Evolutionary conservation across 2,329 filamentous ascomycete genomes (phyloP).

Genomic region (Zasmidium citrigriseum): DNA sequence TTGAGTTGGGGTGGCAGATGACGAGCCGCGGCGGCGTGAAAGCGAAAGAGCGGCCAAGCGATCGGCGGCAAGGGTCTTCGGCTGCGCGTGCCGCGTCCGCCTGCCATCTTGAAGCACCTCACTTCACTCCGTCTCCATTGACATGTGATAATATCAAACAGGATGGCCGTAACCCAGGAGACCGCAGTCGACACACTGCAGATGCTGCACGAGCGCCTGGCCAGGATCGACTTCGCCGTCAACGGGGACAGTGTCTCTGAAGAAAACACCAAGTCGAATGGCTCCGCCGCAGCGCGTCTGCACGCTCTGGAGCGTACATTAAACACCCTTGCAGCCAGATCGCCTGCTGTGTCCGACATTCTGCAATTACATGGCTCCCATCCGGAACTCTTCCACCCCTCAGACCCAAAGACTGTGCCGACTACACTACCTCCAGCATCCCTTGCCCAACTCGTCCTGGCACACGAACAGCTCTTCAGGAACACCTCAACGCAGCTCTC

Average conservation of each 20-base stretch:
- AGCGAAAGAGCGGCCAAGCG: not conserved
- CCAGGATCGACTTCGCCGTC: constrained; percentile 46
- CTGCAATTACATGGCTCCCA: constrained; percentile 43
- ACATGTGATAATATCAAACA: constrained; percentile 12
- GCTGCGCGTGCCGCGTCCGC: constrained; percentile 25
- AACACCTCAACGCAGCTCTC: constrained; percentile 46
- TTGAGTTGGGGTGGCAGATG: not conserved
- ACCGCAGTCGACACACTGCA: constrained; percentile 38
- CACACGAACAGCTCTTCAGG: constrained; percentile 46
- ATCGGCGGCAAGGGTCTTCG: not conserved
- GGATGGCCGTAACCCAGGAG: constrained; percentile 11
- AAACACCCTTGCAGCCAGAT: constrained; percentile 42
- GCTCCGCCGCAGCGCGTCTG: constrained; percentile 27
- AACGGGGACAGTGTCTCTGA: constrained; percentile 32
- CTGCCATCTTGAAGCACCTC: constrained; percentile 1
- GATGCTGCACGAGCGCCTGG: constrained; percentile 47
- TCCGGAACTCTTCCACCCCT: constrained; percentile 40
- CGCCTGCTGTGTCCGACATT: constrained; percentile 41
- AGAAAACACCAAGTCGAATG: constrained; percentile 1
- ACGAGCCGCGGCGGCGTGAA: not conserved
- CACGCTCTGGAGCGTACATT: constrained; percentile 31
- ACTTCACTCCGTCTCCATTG: constrained; percentile 17
- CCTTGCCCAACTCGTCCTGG: constrained; percentile 43
- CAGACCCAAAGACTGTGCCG: constrained; percentile 22
- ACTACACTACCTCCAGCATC: constrained; percentile 25